Base-by-base conservation (phyloP, 441 rosid genomes). In the Isatis lusitanica region DNA sequence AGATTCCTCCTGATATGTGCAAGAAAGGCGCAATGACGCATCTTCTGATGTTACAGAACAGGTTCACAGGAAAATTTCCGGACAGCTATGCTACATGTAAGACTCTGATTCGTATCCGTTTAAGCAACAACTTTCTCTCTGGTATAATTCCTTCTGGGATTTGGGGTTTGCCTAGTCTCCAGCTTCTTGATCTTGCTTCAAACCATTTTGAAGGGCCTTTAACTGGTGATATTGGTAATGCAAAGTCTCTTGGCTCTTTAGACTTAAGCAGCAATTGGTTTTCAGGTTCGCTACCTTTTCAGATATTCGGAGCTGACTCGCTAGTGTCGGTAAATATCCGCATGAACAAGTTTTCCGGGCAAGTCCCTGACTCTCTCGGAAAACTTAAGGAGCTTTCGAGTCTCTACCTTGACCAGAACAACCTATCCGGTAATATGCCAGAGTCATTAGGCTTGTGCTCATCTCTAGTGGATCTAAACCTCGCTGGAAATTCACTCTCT, bases 1-100 rank as follows among this genome's bases (percentile, higher is more conserved):
- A 83, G 1, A 85, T 87, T 16, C 91, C 94, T 16, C 84, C 81
- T 11, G 79, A 82, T 44, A 83, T 89, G 83, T 89, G 91, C 76
- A 84, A 81, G 80, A 83, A 83, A 36, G 90, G 88, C 2, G 50
- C 56, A 38, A 68, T 87, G 80, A 68, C 75, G 6, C 79, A 82
- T 30, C 77, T 87, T 48, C 83, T 85, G 0, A 36, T 89, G 67
- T 55, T 89, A 30, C 82, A 82, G 62, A 89, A 89, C 83, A 74
- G 74, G 9, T 78, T 89, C 78, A 79, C 70, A 3, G 91, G 91
- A 13, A 21, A 52, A 15, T 70, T 89, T 21, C 94, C 94, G 0
- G 77, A 66, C 40, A 82, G 72, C 18, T 85, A 84, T 4, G 76
- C 73, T 4, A 70, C 74, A 57, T 89, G 94, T 36, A 73, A 72